Evolutionary conservation across 805 yeast species (phyloP).

Genomic region (Nakazawaea siamensis): DNA sequence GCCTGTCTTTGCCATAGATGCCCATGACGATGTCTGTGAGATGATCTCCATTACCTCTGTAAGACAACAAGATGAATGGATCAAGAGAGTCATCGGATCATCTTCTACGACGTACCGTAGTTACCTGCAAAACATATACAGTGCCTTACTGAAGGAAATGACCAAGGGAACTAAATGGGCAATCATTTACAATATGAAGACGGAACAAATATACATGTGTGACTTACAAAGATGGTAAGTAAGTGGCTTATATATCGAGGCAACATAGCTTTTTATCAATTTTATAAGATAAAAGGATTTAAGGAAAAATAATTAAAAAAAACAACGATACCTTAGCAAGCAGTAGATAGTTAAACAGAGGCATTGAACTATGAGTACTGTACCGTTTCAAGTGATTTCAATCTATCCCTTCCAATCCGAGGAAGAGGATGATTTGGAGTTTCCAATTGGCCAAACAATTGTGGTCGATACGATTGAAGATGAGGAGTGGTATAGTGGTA

Average conservation of each 20-base stretch:
- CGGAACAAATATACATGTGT: conserved; percentile 59
- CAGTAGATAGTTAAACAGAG: too few species aligned
- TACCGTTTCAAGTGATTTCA: conserved; percentile 66
- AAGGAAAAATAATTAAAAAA: too few species aligned
- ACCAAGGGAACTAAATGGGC: conserved; percentile 68
- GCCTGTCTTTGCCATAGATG: conserved; percentile 72
- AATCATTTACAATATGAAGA: conserved; percentile 68
- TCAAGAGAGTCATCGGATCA: conserved; percentile 74
- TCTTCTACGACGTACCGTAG: conserved; percentile 77
- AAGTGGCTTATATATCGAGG: too few species aligned
- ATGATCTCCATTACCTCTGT: conserved; percentile 73
- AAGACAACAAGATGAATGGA: conserved; percentile 74
- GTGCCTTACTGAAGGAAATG: conserved; percentile 66
- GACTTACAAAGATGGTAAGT: conserved; percentile 55
- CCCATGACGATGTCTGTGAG: conserved; percentile 73
- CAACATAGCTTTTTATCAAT: too few species aligned
- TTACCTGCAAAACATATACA: conserved; percentile 67
- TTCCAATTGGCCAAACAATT: conserved; percentile 58
- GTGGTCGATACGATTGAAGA: conserved; percentile 77
- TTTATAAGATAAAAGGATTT: too few species aligned
- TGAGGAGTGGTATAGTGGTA: conserved; percentile 86
- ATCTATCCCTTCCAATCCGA: conserved; percentile 56
- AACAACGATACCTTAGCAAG: too few species aligned
- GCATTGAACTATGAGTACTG: conserved; percentile 12
- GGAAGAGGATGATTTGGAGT: conserved; percentile 78